Evolutionary conservation across 1,284 basidiomycete species (phyloP), one percentile per base, ranked within the genome.

Genomic region (Fomitopsis pinicola): DNA sequence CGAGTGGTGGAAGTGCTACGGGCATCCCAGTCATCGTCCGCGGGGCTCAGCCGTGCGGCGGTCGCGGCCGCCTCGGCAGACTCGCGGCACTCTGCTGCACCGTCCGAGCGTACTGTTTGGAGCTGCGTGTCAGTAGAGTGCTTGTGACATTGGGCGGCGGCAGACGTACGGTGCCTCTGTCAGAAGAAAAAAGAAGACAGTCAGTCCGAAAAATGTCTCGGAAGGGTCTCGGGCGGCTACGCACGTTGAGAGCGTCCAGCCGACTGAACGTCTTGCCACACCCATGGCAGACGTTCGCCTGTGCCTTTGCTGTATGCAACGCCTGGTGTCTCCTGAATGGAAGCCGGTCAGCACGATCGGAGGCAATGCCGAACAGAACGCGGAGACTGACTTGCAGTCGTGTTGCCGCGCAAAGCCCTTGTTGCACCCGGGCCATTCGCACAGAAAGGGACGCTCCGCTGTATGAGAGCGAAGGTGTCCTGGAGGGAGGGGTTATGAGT

Each of bases 401-500:
- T 97, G 95, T 73, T 95, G 93, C 53, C 95, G 85, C 40, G 95
- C 95, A 72, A 97, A 97, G 28, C 93, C 89, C 73, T 97, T 97
- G 69, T 91, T 91, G 74, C 95, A 98, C 15, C 93, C 94, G 2
- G 93, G 92, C 84, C 92, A 95, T 62, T 92, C 87, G 74, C 95
- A 98, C 64, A 94, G 86, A 76, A 94, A 98, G 40, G 95, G 95
- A 61, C 94, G 82, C 76, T 97, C 94, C 73, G 97, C 95, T 30
- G 95, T 97, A 74, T 98, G 95, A n/a, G 95, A 97, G 68, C 95
- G 87, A 67, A 98, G 75, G 78, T 98, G 96, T 57, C 96, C 95
- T 87, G 79, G 22, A 26, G 48, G 79, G 22, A 26, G 48, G 59
- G 22, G 14, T 28, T 56, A 10, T 55, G 17, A 57, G 42, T 42